Evolutionary conservation across 768 basidiomycete genomes (phyloP), one percentile per base, ranked within the genome.

Genomic region (Tephrocybe sp.): DNA sequence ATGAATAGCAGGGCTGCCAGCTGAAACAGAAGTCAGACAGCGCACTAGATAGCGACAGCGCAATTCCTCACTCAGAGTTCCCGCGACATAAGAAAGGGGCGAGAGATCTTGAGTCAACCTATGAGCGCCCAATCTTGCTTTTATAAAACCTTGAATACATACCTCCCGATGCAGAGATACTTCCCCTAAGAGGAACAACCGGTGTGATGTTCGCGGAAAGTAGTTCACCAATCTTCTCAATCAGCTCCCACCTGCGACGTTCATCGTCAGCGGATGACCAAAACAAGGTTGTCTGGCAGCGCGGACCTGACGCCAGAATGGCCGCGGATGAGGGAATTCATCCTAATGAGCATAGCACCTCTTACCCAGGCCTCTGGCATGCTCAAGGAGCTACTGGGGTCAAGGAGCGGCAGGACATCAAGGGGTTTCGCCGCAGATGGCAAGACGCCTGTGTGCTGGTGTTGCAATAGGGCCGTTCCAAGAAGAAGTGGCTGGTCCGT

Each of bases 301-400:
- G 56, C 68, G 48, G 12, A 74, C 66, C 86, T 78, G n/a, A 90
- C 80, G 36, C 85, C 88, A 21, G 88, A 90, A 66, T 91, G 89
- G 0, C 87, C 89, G 34, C 89, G 83, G 58, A 89, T 84, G 45
- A 92, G 78, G 0, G 87, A 88, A 65, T 92, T 92, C 79, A 87
- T 85, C 56, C 90, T 83, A 55, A 92, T 77, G 21, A 88, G 66
- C 58, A 91, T 90, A 0, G 88, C 87, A 32, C 85, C 88, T 23
- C 86, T 83, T 25, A 93, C 91, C 88, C 93, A 93, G 3, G 91
- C 73, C 55, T 89, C 85, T 2, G 92, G 92, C 89, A 94, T 93
- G 45, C 74, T 80, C 26, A 82, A 82, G 10, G 85, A 80, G 32
- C 79, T 71, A 10, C 74, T 72, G 0, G 86, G 85, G 58, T 92